Conservation (phyloP, 1,284 basidiomycete genomes). For the Leccinum insolens region DNA sequence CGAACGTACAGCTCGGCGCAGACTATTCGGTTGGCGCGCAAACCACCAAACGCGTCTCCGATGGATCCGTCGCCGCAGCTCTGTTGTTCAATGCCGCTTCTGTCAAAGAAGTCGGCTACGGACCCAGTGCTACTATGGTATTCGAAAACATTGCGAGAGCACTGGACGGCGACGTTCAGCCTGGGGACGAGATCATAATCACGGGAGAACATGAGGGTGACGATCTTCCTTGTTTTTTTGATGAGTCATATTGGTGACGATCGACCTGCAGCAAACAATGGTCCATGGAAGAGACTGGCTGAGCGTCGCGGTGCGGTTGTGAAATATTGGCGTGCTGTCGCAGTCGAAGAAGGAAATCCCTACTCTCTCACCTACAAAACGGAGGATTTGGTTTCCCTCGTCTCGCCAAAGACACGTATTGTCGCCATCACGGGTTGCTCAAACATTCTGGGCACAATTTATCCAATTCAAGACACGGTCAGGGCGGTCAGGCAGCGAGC, state of each 20-base stretch:
- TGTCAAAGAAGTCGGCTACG: constrained; percentile 67
- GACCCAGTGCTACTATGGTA: constrained; percentile 66
- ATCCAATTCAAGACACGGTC: constrained; percentile 61
- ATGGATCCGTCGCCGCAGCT: constrained; percentile 54
- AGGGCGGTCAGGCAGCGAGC: constrained; percentile 55
- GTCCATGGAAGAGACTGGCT: constrained; percentile 78
- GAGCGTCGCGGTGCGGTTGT: constrained; percentile 54
- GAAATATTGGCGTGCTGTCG: constrained; percentile 61
- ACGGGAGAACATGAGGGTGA: constrained; percentile 79
- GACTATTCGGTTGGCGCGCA: too few species aligned
- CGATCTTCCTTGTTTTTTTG: constrained; percentile 2
- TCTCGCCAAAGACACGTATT: constrained; percentile 67
- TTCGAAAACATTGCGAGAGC: constrained; percentile 66
- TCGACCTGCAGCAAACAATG: constrained; percentile 61
- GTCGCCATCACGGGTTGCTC: constrained; percentile 78
- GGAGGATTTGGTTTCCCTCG: constrained; percentile 62
- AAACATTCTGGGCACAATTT: constrained; percentile 72
- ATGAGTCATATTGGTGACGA: background rate
- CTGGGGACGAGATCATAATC: constrained; percentile 73
- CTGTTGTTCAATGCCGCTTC: constrained; percentile 65
- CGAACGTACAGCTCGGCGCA: constrained; percentile 74
- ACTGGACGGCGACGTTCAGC: constrained; percentile 52
- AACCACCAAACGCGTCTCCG: constrained; percentile 55
- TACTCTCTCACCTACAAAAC: constrained; percentile 64
- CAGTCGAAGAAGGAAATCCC: constrained; percentile 56